Base-by-base conservation (phyloP, 2,329 filamentous ascomycete species). In the Cladosporium halotolerans region DNA sequence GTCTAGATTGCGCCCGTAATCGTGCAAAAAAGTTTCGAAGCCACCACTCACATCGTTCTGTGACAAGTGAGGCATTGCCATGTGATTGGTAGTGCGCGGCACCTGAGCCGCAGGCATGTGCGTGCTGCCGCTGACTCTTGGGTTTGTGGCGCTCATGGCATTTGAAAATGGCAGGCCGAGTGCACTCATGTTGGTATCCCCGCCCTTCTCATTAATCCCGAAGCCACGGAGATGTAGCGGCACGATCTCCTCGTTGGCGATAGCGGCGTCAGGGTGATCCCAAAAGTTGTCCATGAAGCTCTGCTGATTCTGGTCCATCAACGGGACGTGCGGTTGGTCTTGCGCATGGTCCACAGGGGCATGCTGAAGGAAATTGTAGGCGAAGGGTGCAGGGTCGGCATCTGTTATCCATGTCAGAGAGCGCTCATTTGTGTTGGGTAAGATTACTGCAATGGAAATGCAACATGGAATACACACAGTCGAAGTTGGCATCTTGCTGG, bases 281-380 rank as follows among this genome's bases (percentile, higher is more conserved):
- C 33, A 53, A 19, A 53, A 53, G 13, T 19, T 41, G 19, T 53
- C 34, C 50, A 53, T 40, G 36, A 34, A 41, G 13, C 23, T 32
- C 16, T 47, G 43, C 16, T 53, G 43, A 4, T 53, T 36, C 18
- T 53, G 31, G n/a, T 47, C 46, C 50, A 53, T 46, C 34, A 53
- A 43, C 18, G 50, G 14, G 11, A 14, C 32, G 38, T 41, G 36
- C 3, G 43, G 41, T n/a, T 42, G 36, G 31, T 42, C 50, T 16
- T 33, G 42, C 18, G 23, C 19, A 34, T 53, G 36, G 33, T 47
- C 41, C 32, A 11, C 40, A 14, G 43, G 48, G 18, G 13, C 19
- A 3, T 42, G 48, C 11, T 36, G 31, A 23, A 40, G 19, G 40
- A 51, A 51, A 32, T n/a, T 28, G 40, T 51, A 51, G 18, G 47